Conservation (phyloP, 371 early-diverging fungal species). For the Zancudomyces culisetae region DNA sequence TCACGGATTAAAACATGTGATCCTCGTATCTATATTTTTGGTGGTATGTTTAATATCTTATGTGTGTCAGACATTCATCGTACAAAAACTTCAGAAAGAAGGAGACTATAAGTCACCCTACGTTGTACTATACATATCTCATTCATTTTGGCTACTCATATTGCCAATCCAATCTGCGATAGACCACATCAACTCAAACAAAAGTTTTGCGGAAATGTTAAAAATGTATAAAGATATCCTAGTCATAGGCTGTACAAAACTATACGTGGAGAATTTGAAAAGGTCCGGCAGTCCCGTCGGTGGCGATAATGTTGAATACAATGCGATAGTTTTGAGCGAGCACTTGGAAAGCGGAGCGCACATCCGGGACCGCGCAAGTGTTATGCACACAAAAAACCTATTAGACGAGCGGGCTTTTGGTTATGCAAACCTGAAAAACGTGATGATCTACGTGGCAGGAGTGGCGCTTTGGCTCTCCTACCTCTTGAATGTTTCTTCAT, state of each 20-base stretch:
- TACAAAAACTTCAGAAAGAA: constrained; percentile 11
- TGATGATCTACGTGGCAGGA: constrained; percentile 17
- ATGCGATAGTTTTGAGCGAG: not conserved
- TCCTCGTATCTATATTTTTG: constrained; percentile 12
- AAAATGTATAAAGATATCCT: constrained; percentile 12
- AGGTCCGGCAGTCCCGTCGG: not conserved
- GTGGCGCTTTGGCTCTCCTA: constrained; percentile 27
- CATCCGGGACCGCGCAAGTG: no score
- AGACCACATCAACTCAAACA: constrained; percentile 21
- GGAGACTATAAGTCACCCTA: constrained; percentile 39
- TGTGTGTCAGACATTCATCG: constrained; percentile 6
- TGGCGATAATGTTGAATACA: not conserved
- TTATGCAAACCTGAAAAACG: constrained; percentile 9
- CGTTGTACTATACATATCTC: constrained; percentile 57
- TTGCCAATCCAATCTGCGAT: constrained; percentile 39
- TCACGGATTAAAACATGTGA: constrained; percentile 8
- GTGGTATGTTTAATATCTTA: constrained; percentile 15
- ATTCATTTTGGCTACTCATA: constrained; percentile 44
- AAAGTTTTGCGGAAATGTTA: constrained; percentile 8
- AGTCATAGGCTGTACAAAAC: constrained; percentile 19
- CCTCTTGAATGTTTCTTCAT: constrained; percentile 44
- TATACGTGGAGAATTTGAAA: constrained; percentile 1
- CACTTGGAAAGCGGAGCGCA: not conserved
- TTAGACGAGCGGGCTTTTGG: constrained; percentile 5
- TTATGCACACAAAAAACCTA: no score